Base-by-base conservation (phyloP, 768 basidiomycete genomes). In the Rubroboletus satanas region DNA sequence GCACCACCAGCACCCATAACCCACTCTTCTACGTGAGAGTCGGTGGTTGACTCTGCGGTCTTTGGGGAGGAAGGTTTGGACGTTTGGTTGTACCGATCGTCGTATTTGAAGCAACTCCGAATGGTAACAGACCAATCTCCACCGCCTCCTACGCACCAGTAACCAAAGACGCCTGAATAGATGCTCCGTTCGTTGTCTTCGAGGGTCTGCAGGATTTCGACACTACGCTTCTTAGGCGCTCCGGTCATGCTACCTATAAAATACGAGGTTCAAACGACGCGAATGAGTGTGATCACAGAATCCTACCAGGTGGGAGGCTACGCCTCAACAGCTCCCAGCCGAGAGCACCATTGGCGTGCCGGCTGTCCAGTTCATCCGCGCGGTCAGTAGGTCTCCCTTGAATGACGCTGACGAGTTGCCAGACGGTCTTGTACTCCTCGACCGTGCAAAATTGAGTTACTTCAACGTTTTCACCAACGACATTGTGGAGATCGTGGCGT, bases 111-210 rank as follows among this genome's bases (percentile, higher is more conserved):
- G 69, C 93, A 93, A 58, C 91, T 95, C 44, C 95, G 85, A 62
- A 98, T 98, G 31, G 87, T 88, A 23, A 98, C 93, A 15, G 91
- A 90, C 84, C 94, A 94, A 74, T 97, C 95, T 1, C 90, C 88
- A 29, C 84, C 82, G 1, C 94, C 94, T 38, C 92, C 84, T 26
- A 93, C 83, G 56, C 87, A 87, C 83, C 92, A 91, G 66, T 95
- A 98, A 2, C 95, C 95, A 56, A 94, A 87, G 6, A 93, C 89
- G 32, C 95, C 94, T 18, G 95, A 97, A 67, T 98, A 98, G 17
- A 94, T 75, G 28, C 84, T 81, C 29, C 95, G 81, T 45, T 85
- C 80, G 39, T 77, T 69, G 44, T 78, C 80, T 69, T 98, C 95
- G 3, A 97, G 78, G 0, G 75, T 76, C 57, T 90, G 88, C 8